Evolutionary conservation across 805 yeast species (phyloP), one percentile per base, ranked within the genome.

Genomic region (Kazachstania bromeliacearum): DNA sequence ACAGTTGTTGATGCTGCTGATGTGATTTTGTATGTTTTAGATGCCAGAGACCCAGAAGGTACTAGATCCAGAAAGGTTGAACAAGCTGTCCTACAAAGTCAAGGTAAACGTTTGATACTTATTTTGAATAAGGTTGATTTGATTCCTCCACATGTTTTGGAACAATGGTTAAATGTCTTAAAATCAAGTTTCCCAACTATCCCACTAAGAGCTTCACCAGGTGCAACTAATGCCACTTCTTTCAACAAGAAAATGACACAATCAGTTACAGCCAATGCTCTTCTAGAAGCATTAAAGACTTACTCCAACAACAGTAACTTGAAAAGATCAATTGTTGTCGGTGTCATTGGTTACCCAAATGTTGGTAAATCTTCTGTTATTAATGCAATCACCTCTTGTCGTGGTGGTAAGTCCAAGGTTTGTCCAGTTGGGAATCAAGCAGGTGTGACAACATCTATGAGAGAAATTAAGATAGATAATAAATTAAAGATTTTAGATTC

Each of bases 361-460:
- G 96, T 89, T 36, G 97, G 97, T 52, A 88, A 88, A 59, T 87
- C 96, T 3, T 85, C 96, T 14, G 81, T 92, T 39, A 92, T 89
- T 55, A 89, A 89, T 60, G 81, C 96, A 2, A 68, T 89, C 46
- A 77, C 85, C 3, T 71, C 84, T 36, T 78, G 92, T 61, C 94
- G 84, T 57, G 61, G 61, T 24, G 78, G 79, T 40, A 63, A 70
- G 38, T 67, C 75, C 30, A 75, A 73, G 49, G 89, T 88, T 9
- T 92, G 97, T 57, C 96, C 98, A 12, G 94, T 83, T 22, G 98
- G 98, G 34, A 94, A 94, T 55, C 92, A 83, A 64, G 96, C 98
- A 3, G 98, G 98, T 57, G 92, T 92, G 32, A 89, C 98, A 21
- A 88, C 96, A 1, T 68, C 89, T 3, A 66, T 92, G 58, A 76